Evolutionary conservation across 2,329 filamentous ascomycete species (phyloP).

Genomic region (Curvularia sp.): DNA sequence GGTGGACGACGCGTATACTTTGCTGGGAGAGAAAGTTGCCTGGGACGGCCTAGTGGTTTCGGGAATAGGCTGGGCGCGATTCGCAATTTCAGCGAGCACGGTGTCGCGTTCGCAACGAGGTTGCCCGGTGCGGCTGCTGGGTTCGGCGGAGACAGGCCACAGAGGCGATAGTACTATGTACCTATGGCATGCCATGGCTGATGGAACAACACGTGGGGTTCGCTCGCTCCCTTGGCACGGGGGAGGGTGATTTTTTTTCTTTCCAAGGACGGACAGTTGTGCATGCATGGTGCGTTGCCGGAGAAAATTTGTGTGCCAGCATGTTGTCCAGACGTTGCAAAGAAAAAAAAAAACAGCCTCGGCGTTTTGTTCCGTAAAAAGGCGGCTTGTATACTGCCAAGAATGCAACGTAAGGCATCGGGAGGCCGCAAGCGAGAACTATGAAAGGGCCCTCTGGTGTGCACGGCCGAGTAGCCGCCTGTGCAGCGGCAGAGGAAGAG

Average conservation of each 20-base stretch:
- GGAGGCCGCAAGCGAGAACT: conserved; percentile 16
- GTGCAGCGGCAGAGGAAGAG: background rate
- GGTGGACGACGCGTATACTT: background rate
- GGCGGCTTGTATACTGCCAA: conserved; percentile 24
- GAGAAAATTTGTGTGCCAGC: conserved; percentile 22
- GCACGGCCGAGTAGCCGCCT: conserved; percentile 4
- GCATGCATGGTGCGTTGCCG: conserved; percentile 11
- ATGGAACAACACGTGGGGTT: conserved; percentile 33
- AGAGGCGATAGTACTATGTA: too few relatives aligned
- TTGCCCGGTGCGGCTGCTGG: conserved; percentile 1
- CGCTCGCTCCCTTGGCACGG: conserved; percentile 6
- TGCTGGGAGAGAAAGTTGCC: background rate
- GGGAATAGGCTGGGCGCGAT: background rate
- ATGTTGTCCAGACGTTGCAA: conserved; percentile 1
- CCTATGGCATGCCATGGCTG: conserved; percentile 16
- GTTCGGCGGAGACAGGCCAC: background rate
- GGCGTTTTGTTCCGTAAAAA: conserved; percentile 23
- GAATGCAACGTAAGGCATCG: conserved; percentile 28
- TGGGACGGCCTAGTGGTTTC: conserved; percentile 11
- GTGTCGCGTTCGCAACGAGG: conserved; percentile 5
- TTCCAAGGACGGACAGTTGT: background rate
- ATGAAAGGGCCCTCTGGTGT: background rate
- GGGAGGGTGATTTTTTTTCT: background rate
- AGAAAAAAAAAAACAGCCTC: conserved; percentile 15
- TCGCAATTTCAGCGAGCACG: background rate